phyloP scores from a whole-genome alignment of 2,329 filamentous ascomycete genomes.

The Ophiostoma sp. region DNA sequence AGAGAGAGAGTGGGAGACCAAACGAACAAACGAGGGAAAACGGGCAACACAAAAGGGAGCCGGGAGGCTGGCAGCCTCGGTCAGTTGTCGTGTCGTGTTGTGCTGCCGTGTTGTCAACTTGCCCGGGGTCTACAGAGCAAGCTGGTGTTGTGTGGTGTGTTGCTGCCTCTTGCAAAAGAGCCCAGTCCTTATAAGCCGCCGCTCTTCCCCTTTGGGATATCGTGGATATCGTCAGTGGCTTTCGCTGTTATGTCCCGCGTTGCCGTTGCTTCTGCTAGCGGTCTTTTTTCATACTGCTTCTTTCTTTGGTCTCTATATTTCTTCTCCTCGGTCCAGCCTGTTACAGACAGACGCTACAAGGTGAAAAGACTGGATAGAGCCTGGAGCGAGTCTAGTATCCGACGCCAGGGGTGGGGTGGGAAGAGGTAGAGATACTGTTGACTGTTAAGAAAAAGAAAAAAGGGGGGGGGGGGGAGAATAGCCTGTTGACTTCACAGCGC shows the following conservation, averaged over 20 bases:
- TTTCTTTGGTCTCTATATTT: not conserved
- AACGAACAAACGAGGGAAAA: not conserved
- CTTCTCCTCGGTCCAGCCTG: not conserved
- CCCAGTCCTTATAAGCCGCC: constrained; percentile 2
- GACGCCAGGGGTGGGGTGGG: not conserved
- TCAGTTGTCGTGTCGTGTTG: not conserved
- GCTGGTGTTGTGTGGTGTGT: not conserved
- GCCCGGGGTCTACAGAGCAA: not conserved
- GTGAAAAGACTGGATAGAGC: not conserved
- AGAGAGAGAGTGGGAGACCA: not conserved
- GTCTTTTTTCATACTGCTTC: not conserved
- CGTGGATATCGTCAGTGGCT: not conserved
- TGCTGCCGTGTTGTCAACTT: not conserved
- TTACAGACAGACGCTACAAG: not conserved
- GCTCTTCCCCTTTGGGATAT: constrained; percentile 2
- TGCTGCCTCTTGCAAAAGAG: not conserved
- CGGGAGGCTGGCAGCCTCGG: not conserved
- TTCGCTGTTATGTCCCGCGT: not conserved
- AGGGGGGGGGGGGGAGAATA: not conserved
- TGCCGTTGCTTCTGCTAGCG: constrained; percentile 1
- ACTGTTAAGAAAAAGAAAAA: not conserved
- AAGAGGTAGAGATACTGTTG: no score
- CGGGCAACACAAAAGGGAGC: not conserved
- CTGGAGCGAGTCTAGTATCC: not conserved
- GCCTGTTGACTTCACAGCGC: not conserved